phyloP scores from a whole-genome alignment of 257 asterid species.

The Paulownia fortunei region DNA sequence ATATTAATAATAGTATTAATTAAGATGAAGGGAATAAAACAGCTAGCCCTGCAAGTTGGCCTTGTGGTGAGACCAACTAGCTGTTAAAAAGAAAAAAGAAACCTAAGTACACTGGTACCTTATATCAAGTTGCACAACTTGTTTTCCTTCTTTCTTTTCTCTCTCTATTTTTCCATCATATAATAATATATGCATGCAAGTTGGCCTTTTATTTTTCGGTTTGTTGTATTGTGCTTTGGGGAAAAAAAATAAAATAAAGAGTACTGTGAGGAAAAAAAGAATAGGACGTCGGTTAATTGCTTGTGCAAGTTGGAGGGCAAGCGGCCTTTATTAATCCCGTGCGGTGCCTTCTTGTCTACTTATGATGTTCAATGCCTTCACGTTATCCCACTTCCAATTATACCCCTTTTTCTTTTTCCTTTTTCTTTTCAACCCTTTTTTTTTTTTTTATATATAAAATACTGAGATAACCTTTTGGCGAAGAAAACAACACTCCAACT shows the following conservation, averaged over 20 bases:
- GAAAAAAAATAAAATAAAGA: neutral
- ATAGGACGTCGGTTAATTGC: neutral
- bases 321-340: constrained; percentile 43
- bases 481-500: neutral
- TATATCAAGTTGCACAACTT: constrained; percentile 52
- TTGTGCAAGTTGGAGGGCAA: constrained; percentile 45
- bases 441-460: neutral
- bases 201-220: constrained; percentile 38
- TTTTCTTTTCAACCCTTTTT: neutral
- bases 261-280: neutral
- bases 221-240: constrained; percentile 35
- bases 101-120: constrained; percentile 25
- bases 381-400: constrained; percentile 36
- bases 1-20: neutral
- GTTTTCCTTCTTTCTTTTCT: constrained; percentile 26
- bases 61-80: constrained; percentile 45
- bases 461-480: too few species aligned
- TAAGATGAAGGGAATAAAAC: constrained; percentile 45
- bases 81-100: constrained; percentile 28
- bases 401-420: neutral
- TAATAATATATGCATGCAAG: constrained; percentile 50
- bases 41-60: constrained; percentile 53
- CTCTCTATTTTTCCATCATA: neutral
- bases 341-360: constrained; percentile 42
- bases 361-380: constrained; percentile 43